phyloP scores from a whole-genome alignment of 164 flowering plant species.

The Chimonanthus praecox region DNA sequence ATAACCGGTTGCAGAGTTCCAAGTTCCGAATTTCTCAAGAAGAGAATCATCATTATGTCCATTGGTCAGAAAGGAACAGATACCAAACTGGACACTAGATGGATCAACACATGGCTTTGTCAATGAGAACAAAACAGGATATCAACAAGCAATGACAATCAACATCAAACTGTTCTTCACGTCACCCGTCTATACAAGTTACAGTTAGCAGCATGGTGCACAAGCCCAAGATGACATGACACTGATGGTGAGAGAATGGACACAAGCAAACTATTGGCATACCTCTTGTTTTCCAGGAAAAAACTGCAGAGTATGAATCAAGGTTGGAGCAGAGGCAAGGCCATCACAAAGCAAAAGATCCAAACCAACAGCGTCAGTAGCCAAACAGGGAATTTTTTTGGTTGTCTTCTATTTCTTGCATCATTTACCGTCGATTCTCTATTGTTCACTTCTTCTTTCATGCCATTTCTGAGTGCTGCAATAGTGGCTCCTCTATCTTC shows the following conservation, averaged over 20 bases:
- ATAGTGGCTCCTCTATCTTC: slow-evolving; percentile 18
- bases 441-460: slow-evolving; percentile 16
- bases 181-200: too few species aligned
- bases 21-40: too few species aligned
- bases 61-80: too few species aligned
- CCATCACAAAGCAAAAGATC: slow-evolving; percentile 70
- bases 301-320: slow-evolving; percentile 17
- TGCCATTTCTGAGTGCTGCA: slow-evolving; percentile 17
- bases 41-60: too few species aligned
- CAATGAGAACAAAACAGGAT: too few species aligned
- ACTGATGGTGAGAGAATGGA: background rate
- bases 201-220: too few species aligned
- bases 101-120: too few species aligned
- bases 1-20: too few species aligned
- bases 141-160: too few species aligned
- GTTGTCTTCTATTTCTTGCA: slow-evolving; percentile 32
- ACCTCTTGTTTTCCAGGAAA: background rate
- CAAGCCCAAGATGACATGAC: too few species aligned
- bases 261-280: background rate
- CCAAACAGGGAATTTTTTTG: slow-evolving; percentile 63
- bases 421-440: slow-evolving; percentile 27
- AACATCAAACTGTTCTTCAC: too few species aligned
- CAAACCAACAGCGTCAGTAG: slow-evolving; percentile 62
- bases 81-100: too few species aligned
- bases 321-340: slow-evolving; percentile 78